Conservation (phyloP, 176 grass and related monocot genomes). For the Cenchrus americanus region DNA sequence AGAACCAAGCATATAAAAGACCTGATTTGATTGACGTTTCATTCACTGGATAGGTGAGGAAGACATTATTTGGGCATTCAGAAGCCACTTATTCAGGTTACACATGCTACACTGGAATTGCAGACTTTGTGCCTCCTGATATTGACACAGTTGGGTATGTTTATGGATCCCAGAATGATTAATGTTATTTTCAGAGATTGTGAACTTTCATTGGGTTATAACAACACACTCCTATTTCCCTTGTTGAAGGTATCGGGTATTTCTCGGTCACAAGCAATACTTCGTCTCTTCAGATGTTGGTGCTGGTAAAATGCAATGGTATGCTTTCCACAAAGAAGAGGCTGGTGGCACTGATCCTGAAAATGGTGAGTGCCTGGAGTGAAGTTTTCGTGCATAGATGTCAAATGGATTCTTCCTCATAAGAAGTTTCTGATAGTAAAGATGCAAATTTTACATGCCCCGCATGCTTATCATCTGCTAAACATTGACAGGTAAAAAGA, state of each 20-base stretch:
- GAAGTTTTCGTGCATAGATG: slow-evolving; percentile 13
- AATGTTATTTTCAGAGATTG: slow-evolving; percentile 10
- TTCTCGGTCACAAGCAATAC: slow-evolving; percentile 99
- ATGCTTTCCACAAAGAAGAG: slow-evolving; percentile 93
- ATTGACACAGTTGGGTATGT: slow-evolving; percentile 96
- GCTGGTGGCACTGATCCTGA: slow-evolving; percentile 84
- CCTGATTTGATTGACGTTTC: slow-evolving; percentile 29
- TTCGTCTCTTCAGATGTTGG: slow-evolving; percentile 98
- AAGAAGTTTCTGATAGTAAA: neutral
- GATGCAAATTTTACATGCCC: neutral
- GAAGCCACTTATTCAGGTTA: slow-evolving; percentile 92
- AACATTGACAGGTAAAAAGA: slow-evolving; percentile 69
- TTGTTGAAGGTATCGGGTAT: slow-evolving; percentile 79
- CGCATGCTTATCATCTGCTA: slow-evolving; percentile 18
- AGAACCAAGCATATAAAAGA: slow-evolving; percentile 28
- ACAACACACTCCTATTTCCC: slow-evolving; percentile 10
- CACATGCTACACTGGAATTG: slow-evolving; percentile 98
- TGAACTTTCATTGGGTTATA: slow-evolving; percentile 28
- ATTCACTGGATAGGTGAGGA: slow-evolving; percentile 73
- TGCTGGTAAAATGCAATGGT: slow-evolving; percentile 99
- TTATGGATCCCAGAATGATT: slow-evolving; percentile 4
- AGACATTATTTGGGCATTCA: slow-evolving; percentile 67
- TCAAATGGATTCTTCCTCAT: slow-evolving; percentile 20
- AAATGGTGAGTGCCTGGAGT: slow-evolving; percentile 64
- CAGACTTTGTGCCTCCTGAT: slow-evolving; percentile 93